Evolutionary conservation across 2,329 filamentous ascomycete genomes (phyloP).

Genomic region (Dichotomopilus funicola): DNA sequence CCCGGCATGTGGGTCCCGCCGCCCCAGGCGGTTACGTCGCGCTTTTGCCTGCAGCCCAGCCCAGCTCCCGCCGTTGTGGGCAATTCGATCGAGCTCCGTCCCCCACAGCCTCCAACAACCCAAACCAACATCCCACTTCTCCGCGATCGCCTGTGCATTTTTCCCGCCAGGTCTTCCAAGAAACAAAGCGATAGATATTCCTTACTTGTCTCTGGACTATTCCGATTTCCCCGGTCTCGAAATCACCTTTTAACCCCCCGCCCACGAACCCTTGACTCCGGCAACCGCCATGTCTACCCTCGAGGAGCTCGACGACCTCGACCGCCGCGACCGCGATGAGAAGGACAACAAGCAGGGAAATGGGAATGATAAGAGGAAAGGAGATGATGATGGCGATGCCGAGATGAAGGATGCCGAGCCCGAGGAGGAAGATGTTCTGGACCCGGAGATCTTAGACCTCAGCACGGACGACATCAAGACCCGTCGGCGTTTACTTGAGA

Average conservation of each 20-base stretch:
- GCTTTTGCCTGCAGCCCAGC: conserved; percentile 26
- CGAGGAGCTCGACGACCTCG: conserved; percentile 85
- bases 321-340: conserved; percentile 68
- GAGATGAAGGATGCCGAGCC: conserved; percentile 83
- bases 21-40: conserved; percentile 24
- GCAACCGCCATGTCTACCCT: conserved; percentile 68
- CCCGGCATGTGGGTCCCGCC: conserved; percentile 15
- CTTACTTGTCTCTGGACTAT: neutral
- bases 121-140: conserved; percentile 17
- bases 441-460: conserved; percentile 86
- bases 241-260: neutral
- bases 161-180: neutral
- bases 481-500: conserved; percentile 85
- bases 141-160: neutral
- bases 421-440: conserved; percentile 73
- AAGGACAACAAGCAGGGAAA: conserved; percentile 41
- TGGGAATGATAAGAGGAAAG: conserved; percentile 41
- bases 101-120: conserved; percentile 12
- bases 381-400: conserved; percentile 62
- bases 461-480: conserved; percentile 94
- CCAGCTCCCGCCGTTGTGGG: conserved; percentile 5
- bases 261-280: conserved; percentile 1
- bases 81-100: conserved; percentile 21
- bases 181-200: neutral
- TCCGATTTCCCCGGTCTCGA: neutral